Conservation (phyloP, 768 basidiomycete species). For the Podaxis sp. region DNA sequence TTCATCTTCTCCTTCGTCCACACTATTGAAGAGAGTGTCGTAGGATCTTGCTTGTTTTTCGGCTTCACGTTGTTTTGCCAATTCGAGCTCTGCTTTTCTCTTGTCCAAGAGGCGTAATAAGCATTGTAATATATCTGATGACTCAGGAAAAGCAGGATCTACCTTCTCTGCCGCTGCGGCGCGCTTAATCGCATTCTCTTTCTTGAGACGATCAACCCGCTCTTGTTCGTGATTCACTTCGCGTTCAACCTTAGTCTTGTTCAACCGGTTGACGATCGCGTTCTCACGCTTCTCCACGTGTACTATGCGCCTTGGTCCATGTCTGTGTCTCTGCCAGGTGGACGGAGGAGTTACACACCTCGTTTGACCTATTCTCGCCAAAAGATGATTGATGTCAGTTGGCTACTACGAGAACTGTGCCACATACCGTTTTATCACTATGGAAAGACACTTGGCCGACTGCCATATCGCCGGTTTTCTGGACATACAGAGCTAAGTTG, state of each 20-base stretch:
- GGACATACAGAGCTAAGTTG: not conserved
- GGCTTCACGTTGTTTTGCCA: conserved; percentile 74
- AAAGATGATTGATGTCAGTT: not conserved
- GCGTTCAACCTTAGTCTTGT: conserved; percentile 87
- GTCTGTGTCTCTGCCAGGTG: not conserved
- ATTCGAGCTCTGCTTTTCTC: conserved; percentile 79
- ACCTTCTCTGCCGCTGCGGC: conserved; percentile 71
- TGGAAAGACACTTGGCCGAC: conserved; percentile 96
- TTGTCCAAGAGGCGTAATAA: conserved; percentile 27
- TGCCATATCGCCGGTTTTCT: conserved; percentile 99
- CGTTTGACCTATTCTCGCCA: conserved; percentile 65
- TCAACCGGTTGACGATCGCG: conserved; percentile 84
- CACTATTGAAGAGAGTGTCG: conserved; percentile 65
- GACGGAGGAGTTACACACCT: conserved; percentile 38
- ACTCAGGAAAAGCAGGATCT: not conserved
- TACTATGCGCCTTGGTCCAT: conserved; percentile 41
- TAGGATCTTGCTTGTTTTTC: conserved; percentile 90
- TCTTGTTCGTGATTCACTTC: conserved; percentile 92
- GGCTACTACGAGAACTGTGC: not conserved
- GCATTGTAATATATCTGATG: not conserved
- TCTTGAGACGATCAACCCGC: conserved; percentile 75
- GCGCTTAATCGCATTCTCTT: conserved; percentile 65
- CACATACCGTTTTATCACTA: conserved; percentile 75
- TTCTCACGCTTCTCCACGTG: conserved; percentile 84
- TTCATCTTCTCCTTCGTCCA: conserved; percentile 50